phyloP scores from a whole-genome alignment of 164 flowering plant genomes.

The Liriodendron chinense region DNA sequence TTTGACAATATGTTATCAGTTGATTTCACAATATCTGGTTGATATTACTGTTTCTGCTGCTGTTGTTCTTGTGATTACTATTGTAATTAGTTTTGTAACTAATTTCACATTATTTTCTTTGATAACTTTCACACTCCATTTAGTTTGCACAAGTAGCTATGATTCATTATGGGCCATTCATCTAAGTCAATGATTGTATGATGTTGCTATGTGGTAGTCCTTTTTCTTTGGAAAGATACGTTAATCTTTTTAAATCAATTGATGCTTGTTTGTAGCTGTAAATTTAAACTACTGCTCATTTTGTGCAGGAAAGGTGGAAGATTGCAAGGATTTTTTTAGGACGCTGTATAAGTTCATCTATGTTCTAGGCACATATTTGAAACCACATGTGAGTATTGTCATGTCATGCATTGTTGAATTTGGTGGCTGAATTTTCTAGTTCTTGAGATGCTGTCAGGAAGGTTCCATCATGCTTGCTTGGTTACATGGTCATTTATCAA shows the following conservation, averaged over 20 bases:
- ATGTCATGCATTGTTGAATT: neutral
- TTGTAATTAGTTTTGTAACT: too few relatives aligned
- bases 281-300: neutral
- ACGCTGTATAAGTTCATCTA: conserved; percentile 70
- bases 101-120: too few relatives aligned
- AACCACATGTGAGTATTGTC: conserved; percentile 75
- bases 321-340: conserved; percentile 62
- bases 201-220: too few relatives aligned
- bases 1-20: too few relatives aligned
- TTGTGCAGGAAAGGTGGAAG: conserved; percentile 72
- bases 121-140: too few relatives aligned
- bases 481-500: conserved; percentile 6
- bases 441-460: neutral
- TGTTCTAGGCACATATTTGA: conserved; percentile 78
- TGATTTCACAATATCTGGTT: too few relatives aligned
- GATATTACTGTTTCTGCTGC: too few relatives aligned
- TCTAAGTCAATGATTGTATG: too few relatives aligned
- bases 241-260: neutral
- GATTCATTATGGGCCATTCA: too few relatives aligned
- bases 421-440: neutral
- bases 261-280: neutral
- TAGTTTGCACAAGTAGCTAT: too few relatives aligned
- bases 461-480: neutral
- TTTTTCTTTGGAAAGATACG: neutral
- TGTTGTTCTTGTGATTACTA: too few relatives aligned